Conservation (phyloP, 257 asterid species). For the Craterostigma plantagineum region DNA sequence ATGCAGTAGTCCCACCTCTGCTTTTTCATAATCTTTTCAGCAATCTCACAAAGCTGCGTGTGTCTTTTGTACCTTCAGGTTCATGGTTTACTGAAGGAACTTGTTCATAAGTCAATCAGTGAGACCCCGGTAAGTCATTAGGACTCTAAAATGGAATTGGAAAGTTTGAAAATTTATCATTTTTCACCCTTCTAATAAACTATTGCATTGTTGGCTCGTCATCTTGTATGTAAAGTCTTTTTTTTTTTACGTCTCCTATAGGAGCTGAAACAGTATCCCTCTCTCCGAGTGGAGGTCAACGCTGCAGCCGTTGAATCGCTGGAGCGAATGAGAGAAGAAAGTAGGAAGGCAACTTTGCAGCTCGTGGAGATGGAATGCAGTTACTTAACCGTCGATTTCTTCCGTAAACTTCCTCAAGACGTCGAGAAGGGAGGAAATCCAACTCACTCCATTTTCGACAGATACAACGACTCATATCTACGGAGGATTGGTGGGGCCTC, state of each 20-base stretch:
- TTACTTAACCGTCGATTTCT: constrained; percentile 69
- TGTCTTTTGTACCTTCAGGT: constrained; percentile 25
- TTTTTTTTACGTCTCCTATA: constrained; percentile 10
- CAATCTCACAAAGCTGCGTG: background rate
- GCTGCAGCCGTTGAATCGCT: constrained; percentile 53
- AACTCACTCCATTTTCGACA: constrained; percentile 51
- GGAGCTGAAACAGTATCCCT: constrained; percentile 74
- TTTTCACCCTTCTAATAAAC: too few species aligned
- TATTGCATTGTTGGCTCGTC: too few species aligned
- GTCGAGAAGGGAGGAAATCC: constrained; percentile 79
- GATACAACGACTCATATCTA: constrained; percentile 57
- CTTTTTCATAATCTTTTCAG: constrained; percentile 1
- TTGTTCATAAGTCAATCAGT: constrained; percentile 45
- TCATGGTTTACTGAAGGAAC: constrained; percentile 53
- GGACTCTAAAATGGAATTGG: background rate
- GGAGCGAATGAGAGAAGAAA: constrained; percentile 62
- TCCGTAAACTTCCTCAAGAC: constrained; percentile 80
- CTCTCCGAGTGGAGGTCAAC: constrained; percentile 50
- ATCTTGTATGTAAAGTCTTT: too few species aligned
- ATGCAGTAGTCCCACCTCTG: constrained; percentile 1
- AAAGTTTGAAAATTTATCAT: too few species aligned
- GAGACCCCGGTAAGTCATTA: constrained; percentile 30
- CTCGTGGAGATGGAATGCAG: constrained; percentile 74
- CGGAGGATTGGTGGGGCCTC: constrained; percentile 44
- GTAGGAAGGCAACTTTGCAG: constrained; percentile 55